Percentiles rank a stretch among this genome's conserved stretches.
Evolutionary conservation across 2,329 filamentous ascomycete genomes (phyloP).

Genomic region (Fusarium chaquense): DNA sequence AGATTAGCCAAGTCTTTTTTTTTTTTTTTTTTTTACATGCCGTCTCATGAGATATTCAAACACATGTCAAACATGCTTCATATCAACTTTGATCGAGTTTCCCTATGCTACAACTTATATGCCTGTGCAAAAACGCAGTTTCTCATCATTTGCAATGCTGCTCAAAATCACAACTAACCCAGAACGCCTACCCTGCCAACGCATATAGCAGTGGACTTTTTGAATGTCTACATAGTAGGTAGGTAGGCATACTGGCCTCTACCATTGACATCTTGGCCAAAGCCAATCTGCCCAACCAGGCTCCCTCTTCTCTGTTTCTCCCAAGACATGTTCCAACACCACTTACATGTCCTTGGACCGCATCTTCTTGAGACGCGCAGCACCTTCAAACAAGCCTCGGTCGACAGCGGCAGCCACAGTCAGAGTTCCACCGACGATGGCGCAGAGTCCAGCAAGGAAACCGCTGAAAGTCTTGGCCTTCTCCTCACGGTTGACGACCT

Average conservation of each 20-base stretch:
- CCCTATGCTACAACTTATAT: not conserved
- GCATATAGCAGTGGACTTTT: conserved; percentile 44
- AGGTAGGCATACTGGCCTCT: conserved; percentile 33
- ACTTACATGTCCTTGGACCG: conserved; percentile 71
- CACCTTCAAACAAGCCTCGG: conserved; percentile 90
- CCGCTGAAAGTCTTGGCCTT: conserved; percentile 89
- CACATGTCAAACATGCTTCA: conserved; percentile 13
- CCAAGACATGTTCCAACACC: not conserved
- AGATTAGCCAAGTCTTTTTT: conserved; percentile 6
- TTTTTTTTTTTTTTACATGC: conserved; percentile 16
- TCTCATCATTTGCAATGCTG: conserved; percentile 33
- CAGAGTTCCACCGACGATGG: conserved; percentile 92
- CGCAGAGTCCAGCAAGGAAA: conserved; percentile 94
- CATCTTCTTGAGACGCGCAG: conserved; percentile 86
- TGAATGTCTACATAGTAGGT: conserved; percentile 25
- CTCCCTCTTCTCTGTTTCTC: conserved; percentile 6
- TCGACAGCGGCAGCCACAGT: conserved; percentile 96
- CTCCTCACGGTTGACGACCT: conserved; percentile 96
- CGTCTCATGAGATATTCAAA: conserved; percentile 16
- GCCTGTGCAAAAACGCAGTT: conserved; percentile 15
- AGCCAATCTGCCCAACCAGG: conserved; percentile 26
- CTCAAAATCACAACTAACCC: conserved; percentile 42
- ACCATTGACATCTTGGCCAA: conserved; percentile 15
- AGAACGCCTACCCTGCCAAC: conserved; percentile 46
- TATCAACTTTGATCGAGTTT: conserved; percentile 3